A percentile compares a stretch with the other conserved stretches of the same genome.
phyloP scores from a whole-genome alignment of 2,329 filamentous ascomycete species.

The Penicillium sp. region DNA sequence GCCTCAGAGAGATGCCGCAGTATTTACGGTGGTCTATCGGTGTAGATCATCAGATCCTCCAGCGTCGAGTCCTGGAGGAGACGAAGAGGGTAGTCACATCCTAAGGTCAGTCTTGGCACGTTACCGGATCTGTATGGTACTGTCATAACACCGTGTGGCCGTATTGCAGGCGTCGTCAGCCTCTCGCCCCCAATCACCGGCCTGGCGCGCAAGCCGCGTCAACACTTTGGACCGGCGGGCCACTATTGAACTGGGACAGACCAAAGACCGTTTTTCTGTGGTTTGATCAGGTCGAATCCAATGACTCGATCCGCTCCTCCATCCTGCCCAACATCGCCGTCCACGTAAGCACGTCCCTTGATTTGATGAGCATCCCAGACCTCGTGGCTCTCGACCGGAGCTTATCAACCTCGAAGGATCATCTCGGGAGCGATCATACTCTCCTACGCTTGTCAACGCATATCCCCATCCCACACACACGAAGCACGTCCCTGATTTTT shows the following conservation, averaged over 20 bases:
- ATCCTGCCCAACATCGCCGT: constrained; percentile 1
- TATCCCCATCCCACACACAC: too few relatives aligned
- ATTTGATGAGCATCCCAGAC: too few relatives aligned
- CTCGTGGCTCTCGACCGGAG: too few relatives aligned
- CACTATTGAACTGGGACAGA: constrained; percentile 17
- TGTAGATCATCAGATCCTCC: too few relatives aligned
- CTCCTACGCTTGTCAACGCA: too few relatives aligned
- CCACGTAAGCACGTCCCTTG: constrained; percentile 11
- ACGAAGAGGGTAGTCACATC: neutral
- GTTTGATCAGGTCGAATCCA: neutral
- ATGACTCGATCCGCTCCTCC: neutral
- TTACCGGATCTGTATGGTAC: too few relatives aligned
- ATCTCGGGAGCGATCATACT: too few relatives aligned
- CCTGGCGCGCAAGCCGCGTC: constrained; percentile 34
- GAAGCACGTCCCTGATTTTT: too few relatives aligned
- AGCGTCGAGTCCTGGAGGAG: neutral
- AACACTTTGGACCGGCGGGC: constrained; percentile 14
- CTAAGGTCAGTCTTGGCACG: neutral
- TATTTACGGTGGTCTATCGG: too few relatives aligned
- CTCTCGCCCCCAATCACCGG: constrained; percentile 31
- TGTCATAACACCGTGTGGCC: neutral
- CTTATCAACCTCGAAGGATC: neutral
- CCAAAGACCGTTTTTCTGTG: constrained; percentile 26
- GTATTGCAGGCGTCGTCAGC: constrained; percentile 36
- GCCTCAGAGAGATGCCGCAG: too few relatives aligned